Conservation (phyloP, 2,329 filamentous ascomycete genomes). For the Fusarium brevicatenulatum region DNA sequence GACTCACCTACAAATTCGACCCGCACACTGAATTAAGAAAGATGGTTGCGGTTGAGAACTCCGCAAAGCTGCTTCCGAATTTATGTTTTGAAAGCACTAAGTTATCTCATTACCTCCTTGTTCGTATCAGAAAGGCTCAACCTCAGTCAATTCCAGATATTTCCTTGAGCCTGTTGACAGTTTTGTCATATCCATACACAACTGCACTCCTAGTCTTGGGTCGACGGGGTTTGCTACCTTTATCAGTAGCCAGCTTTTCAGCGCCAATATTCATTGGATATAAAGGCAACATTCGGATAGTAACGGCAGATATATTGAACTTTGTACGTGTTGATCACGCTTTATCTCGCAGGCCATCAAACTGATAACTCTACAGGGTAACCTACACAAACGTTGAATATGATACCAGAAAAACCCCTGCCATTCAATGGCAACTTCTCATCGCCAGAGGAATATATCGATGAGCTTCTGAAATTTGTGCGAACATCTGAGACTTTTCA, state of each 20-base stretch:
- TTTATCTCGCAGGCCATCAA: background rate
- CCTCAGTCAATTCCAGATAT: background rate
- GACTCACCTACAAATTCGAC: constrained; percentile 42
- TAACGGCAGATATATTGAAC: background rate
- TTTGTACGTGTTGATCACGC: background rate
- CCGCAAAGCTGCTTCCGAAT: background rate
- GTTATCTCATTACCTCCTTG: too few relatives aligned
- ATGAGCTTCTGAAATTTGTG: constrained; percentile 80
- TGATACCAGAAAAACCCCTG: constrained; percentile 65
- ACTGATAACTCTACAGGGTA: constrained; percentile 37
- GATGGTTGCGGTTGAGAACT: constrained; percentile 30
- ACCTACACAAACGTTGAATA: constrained; percentile 40
- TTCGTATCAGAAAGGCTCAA: background rate
- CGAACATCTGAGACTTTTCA: constrained; percentile 80
- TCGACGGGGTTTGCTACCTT: background rate
- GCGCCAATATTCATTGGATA: background rate
- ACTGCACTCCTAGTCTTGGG: background rate
- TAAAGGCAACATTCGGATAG: background rate
- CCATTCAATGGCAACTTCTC: constrained; percentile 77
- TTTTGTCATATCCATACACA: background rate
- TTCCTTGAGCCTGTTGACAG: background rate
- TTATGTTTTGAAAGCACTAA: background rate
- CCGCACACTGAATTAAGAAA: constrained; percentile 25
- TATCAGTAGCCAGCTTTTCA: too few relatives aligned
- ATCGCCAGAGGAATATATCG: constrained; percentile 79